Percentiles rank a stretch among this genome's conserved stretches.
Conservation (phyloP, 1,284 basidiomycete genomes). For the Cryptococcus sp. region DNA sequence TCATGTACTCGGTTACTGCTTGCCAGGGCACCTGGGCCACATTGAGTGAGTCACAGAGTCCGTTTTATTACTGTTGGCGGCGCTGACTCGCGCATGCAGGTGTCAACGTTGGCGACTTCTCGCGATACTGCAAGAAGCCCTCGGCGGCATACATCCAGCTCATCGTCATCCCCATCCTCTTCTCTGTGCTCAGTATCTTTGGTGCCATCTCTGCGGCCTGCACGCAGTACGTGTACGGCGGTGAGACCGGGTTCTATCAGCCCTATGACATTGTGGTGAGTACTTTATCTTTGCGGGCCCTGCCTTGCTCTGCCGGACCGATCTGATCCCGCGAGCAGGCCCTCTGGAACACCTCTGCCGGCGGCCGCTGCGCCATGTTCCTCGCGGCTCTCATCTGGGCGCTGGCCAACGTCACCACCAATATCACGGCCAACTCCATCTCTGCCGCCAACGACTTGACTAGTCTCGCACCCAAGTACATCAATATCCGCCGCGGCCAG, state of each 20-base stretch:
- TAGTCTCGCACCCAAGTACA: constrained; percentile 55
- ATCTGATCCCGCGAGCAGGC: constrained; percentile 54
- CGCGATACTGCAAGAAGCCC: constrained; percentile 47
- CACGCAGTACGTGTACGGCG: constrained; percentile 61
- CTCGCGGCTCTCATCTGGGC: constrained; percentile 67
- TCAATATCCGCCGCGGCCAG: constrained; percentile 73
- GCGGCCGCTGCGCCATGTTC: constrained; percentile 66
- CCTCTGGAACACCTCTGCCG: constrained; percentile 61
- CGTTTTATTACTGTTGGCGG: not conserved
- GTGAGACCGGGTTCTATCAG: constrained; percentile 29
- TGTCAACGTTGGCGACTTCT: constrained; percentile 68
- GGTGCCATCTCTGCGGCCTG: constrained; percentile 62
- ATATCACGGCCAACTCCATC: constrained; percentile 63
- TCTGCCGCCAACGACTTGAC: constrained; percentile 75
- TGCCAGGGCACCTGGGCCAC: constrained; percentile 42
- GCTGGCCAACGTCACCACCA: constrained; percentile 67
- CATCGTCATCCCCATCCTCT: constrained; percentile 64
- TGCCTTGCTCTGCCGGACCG: not conserved
- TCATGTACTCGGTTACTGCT: constrained; percentile 37
- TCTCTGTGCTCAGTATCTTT: constrained; percentile 59
- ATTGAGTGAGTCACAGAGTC: constrained; percentile 14
- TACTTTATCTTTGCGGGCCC: constrained; percentile 52
- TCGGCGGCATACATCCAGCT: constrained; percentile 59
- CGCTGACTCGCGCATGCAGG: constrained; percentile 44
- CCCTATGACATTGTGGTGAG: constrained; percentile 44